A percentile compares a stretch with the other conserved stretches of the same genome.
Conservation (phyloP, 1,284 basidiomycete species). For the Thelephora terrestris region DNA sequence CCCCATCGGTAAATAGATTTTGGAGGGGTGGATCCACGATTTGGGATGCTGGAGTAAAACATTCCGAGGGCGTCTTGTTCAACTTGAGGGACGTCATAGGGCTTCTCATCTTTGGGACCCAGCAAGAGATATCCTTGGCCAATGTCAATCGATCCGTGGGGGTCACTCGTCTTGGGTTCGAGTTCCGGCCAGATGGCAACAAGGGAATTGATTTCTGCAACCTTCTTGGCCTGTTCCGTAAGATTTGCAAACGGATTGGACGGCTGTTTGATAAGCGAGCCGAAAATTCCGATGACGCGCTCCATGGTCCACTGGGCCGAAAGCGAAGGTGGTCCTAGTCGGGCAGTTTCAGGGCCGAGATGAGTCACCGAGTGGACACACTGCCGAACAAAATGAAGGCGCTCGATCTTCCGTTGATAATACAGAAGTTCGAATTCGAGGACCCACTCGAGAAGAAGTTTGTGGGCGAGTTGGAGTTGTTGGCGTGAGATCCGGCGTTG, state of each 20-base stretch:
- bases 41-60: not conserved
- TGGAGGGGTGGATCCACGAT: not conserved
- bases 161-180: conserved; percentile 1
- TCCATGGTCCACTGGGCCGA: conserved; percentile 24
- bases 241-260: conserved; percentile 24
- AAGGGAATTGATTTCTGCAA: conserved; percentile 13
- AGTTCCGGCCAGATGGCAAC: conserved; percentile 12
- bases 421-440: conserved; percentile 23
- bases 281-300: conserved; percentile 26
- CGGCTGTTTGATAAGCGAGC: conserved; percentile 21
- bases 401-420: conserved; percentile 15
- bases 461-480: conserved; percentile 15
- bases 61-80: too few species aligned
- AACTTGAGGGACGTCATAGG: too few species aligned
- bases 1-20: conserved; percentile 15
- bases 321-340: conserved; percentile 17
- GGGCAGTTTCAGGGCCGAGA: conserved; percentile 16
- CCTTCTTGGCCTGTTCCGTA: too few species aligned
- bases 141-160: conserved; percentile 5
- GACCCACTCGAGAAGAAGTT: conserved; percentile 14
- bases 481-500: conserved; percentile 11
- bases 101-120: not conserved
- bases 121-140: conserved; percentile 9
- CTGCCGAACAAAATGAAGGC: conserved; percentile 25
- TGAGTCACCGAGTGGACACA: too few species aligned